Base-by-base conservation (phyloP, 208 protist species). In the Balamuthia mandrillaris region DNA sequence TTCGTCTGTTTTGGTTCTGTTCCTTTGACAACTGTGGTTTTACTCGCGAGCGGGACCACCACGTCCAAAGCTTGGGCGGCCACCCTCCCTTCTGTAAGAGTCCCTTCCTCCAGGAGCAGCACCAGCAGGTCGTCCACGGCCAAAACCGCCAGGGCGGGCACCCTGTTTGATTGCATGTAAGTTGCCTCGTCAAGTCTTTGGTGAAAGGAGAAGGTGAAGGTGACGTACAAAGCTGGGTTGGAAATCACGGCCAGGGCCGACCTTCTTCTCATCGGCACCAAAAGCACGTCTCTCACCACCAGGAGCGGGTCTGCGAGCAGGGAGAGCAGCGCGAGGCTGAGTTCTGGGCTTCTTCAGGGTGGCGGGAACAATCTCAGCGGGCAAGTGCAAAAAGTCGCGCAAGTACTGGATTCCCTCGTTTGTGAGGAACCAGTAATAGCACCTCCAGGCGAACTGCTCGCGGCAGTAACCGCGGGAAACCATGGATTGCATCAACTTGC, bases 381-480 rank as follows among this genome's bases (percentile, higher is more conserved):
- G 90, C 29, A 95, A 33, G 78, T 92, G 81, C 52, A 95, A 90
- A 54, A 88, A 90, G 24, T 92, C 81, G 56, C 93, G 90, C 31
- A 95, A 84, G 65, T 91, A 95, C 54, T 91, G 68, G 49, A 95
- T 87, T 81, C 93, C 93, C 44, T 88, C 90, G 72, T 92, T 84
- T 63, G 88, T 95, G 39, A 95, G 77, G 66, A 83, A 91, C 82
- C 88, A 95, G 87, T 95, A 95, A 63, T 92, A 92, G 29, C 68
- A 83, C 63, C 90, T 83, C 93, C 93, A 95, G 90, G 88, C 90
- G 90, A 95, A 95, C 31, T 72, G 42, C 87, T 95, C 92, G 49
- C 68, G 87, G 37, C 95, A 92, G 54, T 88, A 90, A 16, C 78
- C 84, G 18, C 60, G 31, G 16, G 93, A 95, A 24, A 84, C 88